Conservation (phyloP, 1,284 basidiomycete genomes). For the Albatrellus sp. region DNA sequence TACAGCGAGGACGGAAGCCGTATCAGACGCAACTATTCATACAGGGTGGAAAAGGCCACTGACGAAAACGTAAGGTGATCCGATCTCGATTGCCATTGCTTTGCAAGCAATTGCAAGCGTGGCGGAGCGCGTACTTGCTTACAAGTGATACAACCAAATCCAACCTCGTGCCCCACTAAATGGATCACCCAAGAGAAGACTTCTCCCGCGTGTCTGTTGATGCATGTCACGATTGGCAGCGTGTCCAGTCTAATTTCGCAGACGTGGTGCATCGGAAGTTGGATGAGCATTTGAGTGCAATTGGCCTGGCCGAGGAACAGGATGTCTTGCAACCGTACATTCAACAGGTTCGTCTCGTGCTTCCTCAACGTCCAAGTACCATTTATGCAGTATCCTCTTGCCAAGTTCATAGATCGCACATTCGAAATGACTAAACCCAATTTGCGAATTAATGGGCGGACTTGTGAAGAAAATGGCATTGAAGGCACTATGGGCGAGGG, state of each 20-base stretch:
- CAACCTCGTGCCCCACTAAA: too few species aligned
- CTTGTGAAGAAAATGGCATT: slow-evolving; percentile 52
- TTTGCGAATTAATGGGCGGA: slow-evolving; percentile 68
- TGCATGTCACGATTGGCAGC: slow-evolving; percentile 47
- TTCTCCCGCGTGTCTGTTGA: slow-evolving; percentile 53
- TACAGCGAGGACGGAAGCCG: too few species aligned
- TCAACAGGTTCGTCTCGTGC: slow-evolving; percentile 28
- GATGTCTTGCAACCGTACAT: slow-evolving; percentile 34
- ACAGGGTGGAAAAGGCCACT: too few species aligned
- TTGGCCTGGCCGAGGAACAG: slow-evolving; percentile 23
- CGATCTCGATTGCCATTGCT: too few species aligned
- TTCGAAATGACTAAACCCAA: slow-evolving; percentile 59
- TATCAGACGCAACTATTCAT: too few species aligned
- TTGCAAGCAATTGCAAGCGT: too few species aligned
- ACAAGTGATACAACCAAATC: too few species aligned
- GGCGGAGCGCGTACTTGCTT: too few species aligned
- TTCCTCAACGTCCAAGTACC: not conserved
- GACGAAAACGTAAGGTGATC: too few species aligned
- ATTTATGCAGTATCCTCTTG: too few species aligned
- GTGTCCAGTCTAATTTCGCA: slow-evolving; percentile 38
- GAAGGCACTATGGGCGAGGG: slow-evolving; percentile 30
- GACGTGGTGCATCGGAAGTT: slow-evolving; percentile 29
- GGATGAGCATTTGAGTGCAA: slow-evolving; percentile 28
- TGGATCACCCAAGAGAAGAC: slow-evolving; percentile 40
- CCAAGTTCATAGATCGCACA: slow-evolving; percentile 45